Evolutionary conservation across 2,329 filamentous ascomycete genomes (phyloP), one percentile per base, ranked within the genome.

Genomic region (Parastagonospora avenae): DNA sequence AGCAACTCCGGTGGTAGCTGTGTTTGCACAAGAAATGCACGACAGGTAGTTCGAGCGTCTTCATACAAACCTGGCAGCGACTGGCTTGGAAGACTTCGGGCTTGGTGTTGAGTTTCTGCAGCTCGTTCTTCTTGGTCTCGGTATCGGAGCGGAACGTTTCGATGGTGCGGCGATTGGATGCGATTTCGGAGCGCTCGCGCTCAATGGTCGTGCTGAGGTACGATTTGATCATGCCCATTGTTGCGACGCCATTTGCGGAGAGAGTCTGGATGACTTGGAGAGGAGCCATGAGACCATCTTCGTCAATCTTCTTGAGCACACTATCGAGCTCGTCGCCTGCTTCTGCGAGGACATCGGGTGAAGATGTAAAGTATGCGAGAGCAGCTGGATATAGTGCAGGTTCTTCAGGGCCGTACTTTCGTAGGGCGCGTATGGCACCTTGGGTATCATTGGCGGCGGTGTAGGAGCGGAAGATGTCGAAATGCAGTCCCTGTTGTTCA

Each of bases 21-120:
- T 99, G 94, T 73, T 96, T 96, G 79, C 94, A 99, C 57, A 99
- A 76, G 72, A 99, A 99, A 71, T 99, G 94, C 41, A 99, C 92
- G 0, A 88, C 90, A 0, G 94, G 94, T 10, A 97, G 79, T 59
- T 97, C 92, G 14, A 97, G 81, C 24, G 85, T 82, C 32, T 86
- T 83, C 12, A 85, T 86, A 71, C 94, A 99, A 44, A 89, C 87
- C 27, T 89, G 87, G 72, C 94, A 99, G 44, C 94, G 85, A 30
- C 92, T 92, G 0, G 92, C 87, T 71, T 95, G 91, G 80, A 99
- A 97, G 1, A 95, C 89, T 15, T 88, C 86, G 0, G 94, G 92
- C 67, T 95, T 93, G 8, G 82, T 82, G 7, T 83, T 84, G 0
- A 99, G 81, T 42, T 92, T 89, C 1, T 83, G 79, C 14, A 97